Conservation (phyloP, 352 stramenopile genomes). For the Globisporangium takayamanum region DNA sequence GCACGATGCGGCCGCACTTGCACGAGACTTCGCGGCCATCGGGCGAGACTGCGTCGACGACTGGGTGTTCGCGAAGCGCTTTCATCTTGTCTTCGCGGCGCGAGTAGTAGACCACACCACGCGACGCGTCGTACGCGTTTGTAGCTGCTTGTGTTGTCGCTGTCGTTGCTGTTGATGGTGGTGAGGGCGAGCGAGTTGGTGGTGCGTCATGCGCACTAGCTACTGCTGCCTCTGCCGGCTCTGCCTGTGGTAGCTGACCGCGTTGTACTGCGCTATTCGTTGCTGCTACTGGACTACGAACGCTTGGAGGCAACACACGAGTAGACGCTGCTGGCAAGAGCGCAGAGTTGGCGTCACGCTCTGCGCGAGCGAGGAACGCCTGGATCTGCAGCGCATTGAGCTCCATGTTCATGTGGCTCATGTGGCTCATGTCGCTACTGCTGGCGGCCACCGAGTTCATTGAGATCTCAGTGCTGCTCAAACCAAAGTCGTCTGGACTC, state of each 20-base stretch:
- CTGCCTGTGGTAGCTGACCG: neutral
- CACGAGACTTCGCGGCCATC: slow-evolving; percentile 58
- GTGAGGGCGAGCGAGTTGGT: neutral
- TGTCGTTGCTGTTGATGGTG: neutral
- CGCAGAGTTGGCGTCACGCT: slow-evolving; percentile 10
- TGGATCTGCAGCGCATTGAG: slow-evolving; percentile 51
- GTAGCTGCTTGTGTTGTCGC: neutral
- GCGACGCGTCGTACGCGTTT: slow-evolving; percentile 27
- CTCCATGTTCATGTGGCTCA: slow-evolving; percentile 49
- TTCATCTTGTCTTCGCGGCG: slow-evolving; percentile 60
- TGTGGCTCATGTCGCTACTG: slow-evolving; percentile 26
- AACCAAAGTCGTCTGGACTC: slow-evolving; percentile 42
- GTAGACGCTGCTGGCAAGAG: neutral
- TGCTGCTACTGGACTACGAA: no score
- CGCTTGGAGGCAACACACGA: neutral
- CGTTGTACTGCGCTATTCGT: neutral
- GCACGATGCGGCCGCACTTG: slow-evolving; percentile 64
- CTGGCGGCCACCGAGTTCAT: slow-evolving; percentile 28
- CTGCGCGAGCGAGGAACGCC: slow-evolving; percentile 34
- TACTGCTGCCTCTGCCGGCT: neutral
- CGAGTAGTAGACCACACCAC: slow-evolving; percentile 34
- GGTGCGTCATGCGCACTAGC: neutral
- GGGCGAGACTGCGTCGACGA: slow-evolving; percentile 31
- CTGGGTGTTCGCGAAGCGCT: slow-evolving; percentile 47
- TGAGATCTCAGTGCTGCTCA: slow-evolving; percentile 31